phyloP scores from a whole-genome alignment of 2,329 filamentous ascomycete species.

The Tothia fuscella region DNA sequence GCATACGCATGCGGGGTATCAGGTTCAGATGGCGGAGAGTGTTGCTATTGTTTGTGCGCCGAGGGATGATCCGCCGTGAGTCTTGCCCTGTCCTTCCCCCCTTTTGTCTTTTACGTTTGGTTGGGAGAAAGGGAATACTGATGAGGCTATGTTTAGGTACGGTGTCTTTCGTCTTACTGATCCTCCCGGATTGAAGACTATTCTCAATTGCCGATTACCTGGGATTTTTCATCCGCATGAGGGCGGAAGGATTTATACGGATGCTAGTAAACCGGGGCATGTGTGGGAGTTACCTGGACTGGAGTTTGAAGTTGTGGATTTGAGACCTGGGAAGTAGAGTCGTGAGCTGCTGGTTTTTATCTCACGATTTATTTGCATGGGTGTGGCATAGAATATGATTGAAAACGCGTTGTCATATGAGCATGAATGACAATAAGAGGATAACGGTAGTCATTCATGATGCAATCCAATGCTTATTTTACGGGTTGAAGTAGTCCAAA shows the following conservation, averaged over 20 bases:
- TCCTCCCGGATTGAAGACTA: constrained; percentile 77
- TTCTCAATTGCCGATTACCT: constrained; percentile 64
- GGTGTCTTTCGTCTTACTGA: constrained; percentile 90
- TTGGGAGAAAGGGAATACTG: not conserved
- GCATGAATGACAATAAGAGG: too few relatives aligned
- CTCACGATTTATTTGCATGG: too few relatives aligned
- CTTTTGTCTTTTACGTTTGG: constrained; percentile 52
- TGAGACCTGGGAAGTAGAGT: too few relatives aligned
- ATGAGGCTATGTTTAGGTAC: constrained; percentile 50
- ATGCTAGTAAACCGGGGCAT: constrained; percentile 49
- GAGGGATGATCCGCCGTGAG: constrained; percentile 57
- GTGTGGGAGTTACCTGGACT: constrained; percentile 45
- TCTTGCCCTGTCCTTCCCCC: too few relatives aligned
- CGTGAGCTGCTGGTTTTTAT: too few relatives aligned
- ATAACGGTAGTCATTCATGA: too few relatives aligned
- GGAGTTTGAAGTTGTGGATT: constrained; percentile 54
- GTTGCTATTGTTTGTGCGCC: constrained; percentile 96
- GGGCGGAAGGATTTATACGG: constrained; percentile 64
- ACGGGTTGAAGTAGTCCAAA: too few relatives aligned
- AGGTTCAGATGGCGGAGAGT: constrained; percentile 91
- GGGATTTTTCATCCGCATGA: constrained; percentile 75
- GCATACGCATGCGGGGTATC: constrained; percentile 88
- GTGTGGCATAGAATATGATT: too few relatives aligned
- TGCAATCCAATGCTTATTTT: too few relatives aligned
- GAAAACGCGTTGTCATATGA: too few relatives aligned